Evolutionary conservation across 768 basidiomycete genomes (phyloP), one percentile per base, ranked within the genome.

Genomic region (Neoboletus subvelutipes): DNA sequence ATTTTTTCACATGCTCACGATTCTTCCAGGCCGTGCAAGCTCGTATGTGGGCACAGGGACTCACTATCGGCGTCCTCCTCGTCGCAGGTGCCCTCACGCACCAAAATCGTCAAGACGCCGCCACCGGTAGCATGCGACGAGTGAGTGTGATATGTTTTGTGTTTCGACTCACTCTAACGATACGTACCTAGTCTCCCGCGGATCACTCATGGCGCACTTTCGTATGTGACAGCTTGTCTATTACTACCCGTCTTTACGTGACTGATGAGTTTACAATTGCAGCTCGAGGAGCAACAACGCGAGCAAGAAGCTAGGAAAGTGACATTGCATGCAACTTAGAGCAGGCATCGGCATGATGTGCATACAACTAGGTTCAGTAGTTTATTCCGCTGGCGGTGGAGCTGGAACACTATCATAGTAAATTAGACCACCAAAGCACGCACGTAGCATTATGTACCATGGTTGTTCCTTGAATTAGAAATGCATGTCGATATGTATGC

Each of bases 31-130:
- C 90, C 28, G 90, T 93, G 4, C 90, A 92, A 71, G 89, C 87
- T 33, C 88, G 90, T 81, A 87, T 92, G 86, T 92, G 89, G 89
- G 90, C 90, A 4, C 90, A 92, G 61, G 90, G 88, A 4, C 69
- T 92, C 55, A 92, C 90, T 0, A 83, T 92, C 45, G 88, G 87
- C 37, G 77, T 91, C 26, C 72, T 92, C 29, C 78, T 90, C 54
- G 85, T 74, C 4, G 88, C 89, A 15, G 90, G 87, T 60, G 82
- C 83, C 6, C 71, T 91, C 28, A 84, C 87, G 3, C 83, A 83
- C 29, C 66, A 73, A 36, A 76, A 75, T 54, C 77, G 80, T 6
- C 68, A 75, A 17, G 77, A 77, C 11, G 71, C 73, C 4, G 77
- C 77, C 0, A 45, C 62, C 2, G 36, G 4, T 45, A 40, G 50